Evolutionary conservation across 192 early-diverging fungal genomes (phyloP), one percentile per base, ranked within the genome.

Genomic region (Mortierella antarctica): DNA sequence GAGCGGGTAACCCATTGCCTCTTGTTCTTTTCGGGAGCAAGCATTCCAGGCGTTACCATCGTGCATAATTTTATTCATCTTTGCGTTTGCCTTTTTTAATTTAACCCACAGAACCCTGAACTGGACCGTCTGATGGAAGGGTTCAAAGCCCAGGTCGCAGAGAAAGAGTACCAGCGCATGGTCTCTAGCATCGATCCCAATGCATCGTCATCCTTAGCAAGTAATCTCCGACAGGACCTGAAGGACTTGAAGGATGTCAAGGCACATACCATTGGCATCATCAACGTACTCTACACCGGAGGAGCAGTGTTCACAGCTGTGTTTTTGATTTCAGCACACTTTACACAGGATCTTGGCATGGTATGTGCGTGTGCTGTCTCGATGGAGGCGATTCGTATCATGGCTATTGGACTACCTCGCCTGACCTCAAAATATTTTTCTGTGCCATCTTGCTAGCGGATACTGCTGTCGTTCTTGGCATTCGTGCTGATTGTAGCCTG

Each of bases 201-300:
- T 11, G 31, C 65, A 7, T 13, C 23, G 1, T 21, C 48, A 31
- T 56, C 69, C 18, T 56, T 79, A 47, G 62, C 67, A 14, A 62
- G 21, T 14, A 31, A 51, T 54, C n/a, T 79, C 8, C 62, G 58
- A 46, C 68, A 79, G 53, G 75, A 79, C n/a, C 57, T 68, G 59
- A 68, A 76, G 66, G 74, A 80, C 9, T 21, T 80, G 59, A 66
- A 80, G 31, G 77, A 80, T 3, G 63, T 80, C 42, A 71, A 72
- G 20, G 63, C 77, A 0, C 77, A 80, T 49, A 9, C 59, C 11
- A 71, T 71, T 11, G 77, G 77, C 7, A 80, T 80, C 40, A 58
- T 72, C 23, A 80, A 80, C 61, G 77, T 80, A 4, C 61, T 80
- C 11, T 80, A 80, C 42, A 80, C 77, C 0, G 77, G 77, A 1